These are phyloP conservation scores for Penicillium nucicola DNA, from an alignment of 495 filamentous ascomycete species.

Conservation along the genomic window DNA sequence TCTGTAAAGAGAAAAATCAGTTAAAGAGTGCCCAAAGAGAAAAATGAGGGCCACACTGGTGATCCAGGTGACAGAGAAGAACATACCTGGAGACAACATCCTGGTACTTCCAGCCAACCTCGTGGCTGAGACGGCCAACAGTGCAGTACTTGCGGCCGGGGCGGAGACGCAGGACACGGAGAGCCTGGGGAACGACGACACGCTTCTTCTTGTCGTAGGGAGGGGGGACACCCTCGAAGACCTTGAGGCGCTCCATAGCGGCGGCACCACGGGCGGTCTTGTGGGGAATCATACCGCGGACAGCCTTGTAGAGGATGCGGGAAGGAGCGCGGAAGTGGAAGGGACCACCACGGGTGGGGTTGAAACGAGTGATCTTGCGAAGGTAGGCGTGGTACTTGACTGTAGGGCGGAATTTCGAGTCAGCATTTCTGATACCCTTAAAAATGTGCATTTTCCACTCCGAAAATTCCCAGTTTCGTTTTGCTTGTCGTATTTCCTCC, in stretches of 20 bases:
- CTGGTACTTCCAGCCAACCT: conserved; percentile 99
- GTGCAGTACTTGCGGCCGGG: conserved; percentile 99
- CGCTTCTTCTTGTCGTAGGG: conserved; percentile 99
- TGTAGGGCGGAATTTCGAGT: conserved; percentile 46
- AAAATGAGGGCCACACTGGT: background rate
- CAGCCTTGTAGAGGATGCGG: conserved; percentile 99
- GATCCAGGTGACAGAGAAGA: background rate
- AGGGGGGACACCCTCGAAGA: conserved; percentile 98
- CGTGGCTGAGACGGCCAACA: conserved; percentile 93
- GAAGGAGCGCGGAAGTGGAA: conserved; percentile 99
- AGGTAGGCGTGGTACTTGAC: conserved; percentile 99
- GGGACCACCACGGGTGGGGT: conserved; percentile 96
- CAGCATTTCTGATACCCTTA: conserved; percentile 22
- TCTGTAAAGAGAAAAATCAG: conserved; percentile 52
- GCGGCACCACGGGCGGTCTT: conserved; percentile 97
- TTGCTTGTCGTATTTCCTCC: conserved; percentile 2
- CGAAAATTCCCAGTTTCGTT: background rate
- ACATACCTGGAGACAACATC: conserved; percentile 95
- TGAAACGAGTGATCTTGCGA: conserved; percentile 99
- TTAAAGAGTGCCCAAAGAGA: conserved; percentile 5
- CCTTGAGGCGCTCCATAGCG: conserved; percentile 96
- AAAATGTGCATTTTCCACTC: conserved; percentile 9
- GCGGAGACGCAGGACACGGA: conserved; percentile 90
- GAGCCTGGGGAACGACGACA: conserved; percentile 96
- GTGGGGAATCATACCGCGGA: conserved; percentile 99